Evolutionary conservation across 441 rosid species (phyloP).

Genomic region (Isatis lusitanica): DNA sequence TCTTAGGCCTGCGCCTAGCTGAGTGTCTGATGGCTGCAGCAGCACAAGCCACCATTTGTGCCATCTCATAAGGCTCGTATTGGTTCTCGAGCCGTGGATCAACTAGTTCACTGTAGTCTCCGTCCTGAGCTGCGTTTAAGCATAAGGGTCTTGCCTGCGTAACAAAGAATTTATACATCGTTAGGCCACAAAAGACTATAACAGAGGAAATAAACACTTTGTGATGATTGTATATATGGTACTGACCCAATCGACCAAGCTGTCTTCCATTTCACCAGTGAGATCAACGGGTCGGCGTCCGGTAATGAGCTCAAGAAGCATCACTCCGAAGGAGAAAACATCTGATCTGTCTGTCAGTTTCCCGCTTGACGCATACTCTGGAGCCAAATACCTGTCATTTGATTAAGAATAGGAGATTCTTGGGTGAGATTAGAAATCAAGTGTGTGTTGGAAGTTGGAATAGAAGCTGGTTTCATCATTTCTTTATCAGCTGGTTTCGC

Average conservation of each 20-base stretch:
- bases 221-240: not conserved
- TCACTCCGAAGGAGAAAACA: constrained; percentile 86
- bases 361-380: constrained; percentile 93
- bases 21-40: constrained; percentile 68
- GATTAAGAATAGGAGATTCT: not conserved
- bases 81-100: constrained; percentile 66
- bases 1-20: constrained; percentile 69
- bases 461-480: no score
- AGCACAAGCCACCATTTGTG: constrained; percentile 76
- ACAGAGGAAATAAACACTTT: not conserved
- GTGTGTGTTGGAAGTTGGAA: not conserved
- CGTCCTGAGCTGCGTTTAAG: constrained; percentile 48
- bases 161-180: not conserved
- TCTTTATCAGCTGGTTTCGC: not conserved
- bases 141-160: constrained; percentile 80
- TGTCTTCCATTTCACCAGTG: constrained; percentile 62
- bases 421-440: not conserved
- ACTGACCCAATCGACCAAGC: constrained; percentile 83
- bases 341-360: constrained; percentile 91
- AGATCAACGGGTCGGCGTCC: constrained; percentile 77
- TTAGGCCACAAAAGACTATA: constrained; percentile 3
- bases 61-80: constrained; percentile 60
- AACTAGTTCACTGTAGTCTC: constrained; percentile 50
- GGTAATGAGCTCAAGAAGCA: constrained; percentile 79
- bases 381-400: constrained; percentile 75